Conservation (phyloP, 305 asterid genomes). For the Caryopteris hybrid region DNA sequence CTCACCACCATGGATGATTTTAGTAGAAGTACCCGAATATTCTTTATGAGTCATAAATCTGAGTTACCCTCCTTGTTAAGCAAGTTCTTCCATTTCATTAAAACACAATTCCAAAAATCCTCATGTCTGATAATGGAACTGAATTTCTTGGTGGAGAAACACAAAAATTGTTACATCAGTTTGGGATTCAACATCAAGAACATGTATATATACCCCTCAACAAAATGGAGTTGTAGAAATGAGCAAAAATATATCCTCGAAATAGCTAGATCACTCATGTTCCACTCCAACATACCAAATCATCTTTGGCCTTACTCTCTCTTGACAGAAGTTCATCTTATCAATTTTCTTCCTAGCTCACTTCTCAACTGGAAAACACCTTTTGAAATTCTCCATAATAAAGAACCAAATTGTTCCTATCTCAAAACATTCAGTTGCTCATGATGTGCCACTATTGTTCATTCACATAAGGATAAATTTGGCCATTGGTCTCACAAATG, state of each 20-base stretch:
- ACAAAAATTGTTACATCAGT: background rate
- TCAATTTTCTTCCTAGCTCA: background rate
- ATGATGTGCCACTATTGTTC: background rate
- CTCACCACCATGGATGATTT: background rate
- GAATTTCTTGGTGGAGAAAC: background rate
- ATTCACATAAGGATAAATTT: background rate
- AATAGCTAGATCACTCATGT: background rate
- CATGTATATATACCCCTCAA: background rate
- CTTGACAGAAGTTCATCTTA: background rate
- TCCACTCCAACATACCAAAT: background rate
- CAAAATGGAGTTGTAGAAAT: background rate
- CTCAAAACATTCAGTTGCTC: background rate
- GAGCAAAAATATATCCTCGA: background rate
- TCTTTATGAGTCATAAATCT: background rate
- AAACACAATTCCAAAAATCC: background rate
- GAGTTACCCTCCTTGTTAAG: rapidly evolving
- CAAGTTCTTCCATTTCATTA: too few species aligned
- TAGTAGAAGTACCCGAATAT: background rate
- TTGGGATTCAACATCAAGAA: background rate
- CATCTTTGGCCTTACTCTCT: background rate
- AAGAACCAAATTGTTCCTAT: background rate
- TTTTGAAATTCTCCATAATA: background rate
- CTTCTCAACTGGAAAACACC: background rate
- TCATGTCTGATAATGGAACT: background rate
- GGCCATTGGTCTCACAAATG: background rate